Base-by-base conservation (phyloP, 108 stramenopile species). In the Phaeodactylum tricornutum region DNA sequence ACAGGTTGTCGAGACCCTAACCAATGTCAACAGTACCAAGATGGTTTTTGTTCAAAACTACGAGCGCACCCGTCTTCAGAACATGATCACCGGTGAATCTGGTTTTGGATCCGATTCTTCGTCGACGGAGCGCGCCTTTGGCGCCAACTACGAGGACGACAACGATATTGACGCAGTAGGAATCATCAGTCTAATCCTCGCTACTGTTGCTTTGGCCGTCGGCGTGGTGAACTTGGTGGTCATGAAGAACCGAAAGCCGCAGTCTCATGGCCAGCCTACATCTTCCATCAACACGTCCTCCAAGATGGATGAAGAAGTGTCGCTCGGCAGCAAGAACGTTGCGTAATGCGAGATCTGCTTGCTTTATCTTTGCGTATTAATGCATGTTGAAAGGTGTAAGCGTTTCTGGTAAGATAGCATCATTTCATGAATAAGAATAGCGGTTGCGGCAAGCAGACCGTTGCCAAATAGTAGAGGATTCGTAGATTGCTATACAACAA, bases 11-110 rank as follows among this genome's bases (percentile, higher is more conserved):
- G 26, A 15, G 3, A 63, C 62, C 4, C 20, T 63, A n/a, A 29
- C 52, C 43, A 47, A 43, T 1, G 25, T 12, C 11, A 35, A 38
- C 15, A 12, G 39, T 11, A 40, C 22, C n/a, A 21, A 35, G 21
- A 16, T 63, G 1, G 12, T 63, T 2, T 55, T 22, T 2, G 54
- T 63, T 29, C 33, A 63, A 20, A 55, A 63, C 40, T 55, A 27
- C 33, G 53, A 32, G 34, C 41, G 17, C 7, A 7, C 15, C 17
- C 15, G 15, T 16, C n/a, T n/a, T 7, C n/a, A 42, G 17, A 15
- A 8, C 11, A 11, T 42, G 15, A 42, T 42, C 7, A 7, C 15
- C 12, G 12, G 17, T 15, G 16, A 16, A 16, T 7, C 17, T 8
- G 12, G 17, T 7, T 11, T 15, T 7, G 15, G 16, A 7, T 42